Percentiles rank a stretch among this genome's conserved stretches.
Conservation (phyloP, 345 rosid genomes). For the Hypericum androsaemum region DNA sequence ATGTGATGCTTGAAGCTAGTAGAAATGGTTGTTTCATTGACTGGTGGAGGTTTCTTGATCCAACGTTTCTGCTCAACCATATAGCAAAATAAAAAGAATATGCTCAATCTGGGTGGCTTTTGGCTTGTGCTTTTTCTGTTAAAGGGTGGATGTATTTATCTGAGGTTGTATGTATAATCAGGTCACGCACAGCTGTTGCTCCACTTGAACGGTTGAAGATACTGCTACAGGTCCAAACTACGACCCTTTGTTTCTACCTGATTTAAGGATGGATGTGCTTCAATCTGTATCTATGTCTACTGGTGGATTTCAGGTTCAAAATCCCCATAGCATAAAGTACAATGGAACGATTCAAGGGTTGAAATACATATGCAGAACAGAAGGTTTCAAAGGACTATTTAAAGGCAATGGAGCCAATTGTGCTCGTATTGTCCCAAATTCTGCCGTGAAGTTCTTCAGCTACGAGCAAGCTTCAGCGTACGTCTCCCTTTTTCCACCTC, state of each 20-base stretch:
- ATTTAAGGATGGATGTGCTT: too few species aligned
- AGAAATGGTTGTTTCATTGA: too few species aligned
- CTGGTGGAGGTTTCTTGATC: too few species aligned
- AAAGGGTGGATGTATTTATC: too few species aligned
- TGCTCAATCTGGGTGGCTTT: too few species aligned
- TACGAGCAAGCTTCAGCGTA: slow-evolving; percentile 91
- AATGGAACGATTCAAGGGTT: slow-evolving; percentile 82
- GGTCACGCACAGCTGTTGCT: slow-evolving; percentile 97
- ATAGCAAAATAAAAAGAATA: too few species aligned
- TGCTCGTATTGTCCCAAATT: slow-evolving; percentile 91
- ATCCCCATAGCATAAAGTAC: slow-evolving; percentile 73
- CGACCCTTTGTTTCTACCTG: too few species aligned
- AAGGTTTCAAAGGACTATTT: slow-evolving; percentile 74
- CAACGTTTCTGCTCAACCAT: too few species aligned
- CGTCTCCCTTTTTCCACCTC: slow-evolving; percentile 11
- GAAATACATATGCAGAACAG: slow-evolving; percentile 76
- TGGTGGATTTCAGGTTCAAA: slow-evolving; percentile 50
- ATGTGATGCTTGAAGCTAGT: too few species aligned
- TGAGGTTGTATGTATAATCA: slow-evolving; percentile 11
- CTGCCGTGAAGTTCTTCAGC: slow-evolving; percentile 91
- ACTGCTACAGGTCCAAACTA: slow-evolving; percentile 63
- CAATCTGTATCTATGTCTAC: too few species aligned
- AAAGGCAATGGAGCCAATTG: slow-evolving; percentile 96
- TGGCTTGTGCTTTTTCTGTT: too few species aligned
- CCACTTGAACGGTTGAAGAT: slow-evolving; percentile 95